Base-by-base conservation (phyloP, 352 stramenopile genomes). In the Phytophthora tubulina region DNA sequence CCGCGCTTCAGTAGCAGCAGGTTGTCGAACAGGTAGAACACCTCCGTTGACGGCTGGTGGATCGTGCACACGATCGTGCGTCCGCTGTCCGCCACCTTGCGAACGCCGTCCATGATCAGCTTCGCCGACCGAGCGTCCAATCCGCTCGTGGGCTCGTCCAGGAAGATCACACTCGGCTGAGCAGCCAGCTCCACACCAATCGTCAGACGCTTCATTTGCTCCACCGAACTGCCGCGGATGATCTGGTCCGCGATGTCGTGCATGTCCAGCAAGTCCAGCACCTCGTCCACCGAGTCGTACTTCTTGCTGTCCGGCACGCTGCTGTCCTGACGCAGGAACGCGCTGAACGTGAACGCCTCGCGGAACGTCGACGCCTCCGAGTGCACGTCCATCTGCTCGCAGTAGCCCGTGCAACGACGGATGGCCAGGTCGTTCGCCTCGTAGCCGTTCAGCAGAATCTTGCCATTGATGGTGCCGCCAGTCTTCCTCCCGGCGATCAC, bases 341-440 rank as follows among this genome's bases (percentile, higher is more conserved):
- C 91, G 45, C 83, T 94, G 71, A 98, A 98, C 7, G 76, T 73
- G 33, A 98, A 90, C 4, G 90, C 86, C 70, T 98, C 94, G 13
- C 91, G 79, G 39, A 94, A 90, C n/a, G 94, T 98, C 4, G 88
- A 80, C 3, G 89, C 95, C 55, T 93, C 81, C 30, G 88, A 86
- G 45, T 98, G 85, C 32, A 92, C 88, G 66, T 98, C 93, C 73
- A 98, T 95, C 68, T 98, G 93, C 58, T 85, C 80, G 32, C 80
- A 87, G 73, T 87, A 87, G 8, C 78, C 80, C 38, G 79, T 86
- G 60, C 73, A 81, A 1, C 79, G 79, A 41, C 75, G 78, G 35
- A 86, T 86, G 41, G 79, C 72, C 38, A 86, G 64, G 33, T 82
- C 72, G 30, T 54, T 83, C 6, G 76, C 79, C 11, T 74, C 68